These are phyloP conservation scores for Trametes cingulata DNA, from an alignment of 768 basidiomycete species.

Conservation along the genomic window DNA sequence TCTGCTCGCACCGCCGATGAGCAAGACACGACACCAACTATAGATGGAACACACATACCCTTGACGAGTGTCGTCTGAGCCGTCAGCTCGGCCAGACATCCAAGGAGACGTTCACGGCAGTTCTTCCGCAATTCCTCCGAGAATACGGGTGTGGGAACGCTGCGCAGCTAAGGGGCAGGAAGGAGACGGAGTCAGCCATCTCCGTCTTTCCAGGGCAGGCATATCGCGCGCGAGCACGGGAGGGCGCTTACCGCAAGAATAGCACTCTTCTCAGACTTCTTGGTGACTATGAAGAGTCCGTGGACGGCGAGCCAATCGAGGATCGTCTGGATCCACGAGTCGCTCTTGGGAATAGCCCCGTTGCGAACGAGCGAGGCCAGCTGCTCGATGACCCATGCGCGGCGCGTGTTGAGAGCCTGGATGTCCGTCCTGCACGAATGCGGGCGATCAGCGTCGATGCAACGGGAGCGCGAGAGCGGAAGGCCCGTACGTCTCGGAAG, in stretches of 20 bases:
- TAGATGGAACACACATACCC: conserved; percentile 39
- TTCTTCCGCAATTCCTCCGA: conserved; percentile 68
- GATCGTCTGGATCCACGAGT: conserved; percentile 71
- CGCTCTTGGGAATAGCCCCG: conserved; percentile 74
- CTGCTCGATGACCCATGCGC: conserved; percentile 88
- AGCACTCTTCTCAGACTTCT: conserved; percentile 66
- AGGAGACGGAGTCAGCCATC: conserved; percentile 12
- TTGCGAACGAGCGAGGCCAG: conserved; percentile 77
- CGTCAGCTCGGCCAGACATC: conserved; percentile 74
- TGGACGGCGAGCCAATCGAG: conserved; percentile 83
- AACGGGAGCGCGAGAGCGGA: conserved; percentile 14
- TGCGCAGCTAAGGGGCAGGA: conserved; percentile 50
- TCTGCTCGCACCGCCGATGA: conserved; percentile 20
- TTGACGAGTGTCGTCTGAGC: conserved; percentile 52
- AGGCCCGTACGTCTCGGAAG: conserved; percentile 16
- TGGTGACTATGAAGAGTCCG: conserved; percentile 77
- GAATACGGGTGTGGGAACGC: conserved; percentile 63
- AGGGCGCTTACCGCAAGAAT: conserved; percentile 55
- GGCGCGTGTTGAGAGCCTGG: conserved; percentile 51
- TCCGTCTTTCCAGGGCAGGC: not conserved
- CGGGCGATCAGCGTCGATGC: conserved; percentile 12
- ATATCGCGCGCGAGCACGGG: not conserved
- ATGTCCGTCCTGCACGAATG: conserved; percentile 42
- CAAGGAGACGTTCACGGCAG: conserved; percentile 70
- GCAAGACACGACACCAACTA: not conserved